phyloP scores from a whole-genome alignment of 257 asterid genomes.

The Penstemon barbatus region DNA sequence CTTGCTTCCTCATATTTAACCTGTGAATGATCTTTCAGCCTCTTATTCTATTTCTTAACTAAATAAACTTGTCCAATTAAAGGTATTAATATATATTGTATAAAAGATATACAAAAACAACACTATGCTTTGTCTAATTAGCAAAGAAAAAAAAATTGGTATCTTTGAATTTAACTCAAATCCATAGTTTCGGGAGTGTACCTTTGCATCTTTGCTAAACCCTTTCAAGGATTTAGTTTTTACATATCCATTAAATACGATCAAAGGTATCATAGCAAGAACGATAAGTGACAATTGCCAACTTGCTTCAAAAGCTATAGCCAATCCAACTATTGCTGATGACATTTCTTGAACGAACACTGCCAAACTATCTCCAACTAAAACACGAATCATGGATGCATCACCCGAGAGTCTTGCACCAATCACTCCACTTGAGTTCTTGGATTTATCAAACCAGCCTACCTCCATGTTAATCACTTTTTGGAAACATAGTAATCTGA shows the following conservation, averaged over 20 bases:
- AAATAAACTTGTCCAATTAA: too few relatives aligned
- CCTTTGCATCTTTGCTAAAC: slow-evolving; percentile 45
- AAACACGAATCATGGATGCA: slow-evolving; percentile 49
- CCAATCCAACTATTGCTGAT: slow-evolving; percentile 38
- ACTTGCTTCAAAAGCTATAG: slow-evolving; percentile 54
- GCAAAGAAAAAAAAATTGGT: neutral
- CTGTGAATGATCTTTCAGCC: slow-evolving; percentile 34
- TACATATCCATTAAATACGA: slow-evolving; percentile 37
- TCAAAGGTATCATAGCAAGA: slow-evolving; percentile 39
- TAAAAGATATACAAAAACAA: too few relatives aligned
- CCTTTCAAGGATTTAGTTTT: slow-evolving; percentile 39
- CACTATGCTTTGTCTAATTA: neutral
- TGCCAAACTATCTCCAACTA: slow-evolving; percentile 50
- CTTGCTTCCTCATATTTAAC: slow-evolving; percentile 63
- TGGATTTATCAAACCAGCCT: slow-evolving; percentile 52
- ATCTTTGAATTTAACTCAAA: neutral
- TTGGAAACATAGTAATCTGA: slow-evolving; percentile 44
- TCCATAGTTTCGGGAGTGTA: slow-evolving; percentile 8
- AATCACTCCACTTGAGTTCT: slow-evolving; percentile 47
- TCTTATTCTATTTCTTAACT: neutral
- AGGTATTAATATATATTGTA: too few relatives aligned
- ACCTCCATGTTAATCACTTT: slow-evolving; percentile 55
- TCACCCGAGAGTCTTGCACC: slow-evolving; percentile 54
- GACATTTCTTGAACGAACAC: slow-evolving; percentile 37
- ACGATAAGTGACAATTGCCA: slow-evolving; percentile 56